These are phyloP conservation scores for Amyloporia xantha DNA, from an alignment of 768 basidiomycete genomes.

Conservation along the genomic window DNA sequence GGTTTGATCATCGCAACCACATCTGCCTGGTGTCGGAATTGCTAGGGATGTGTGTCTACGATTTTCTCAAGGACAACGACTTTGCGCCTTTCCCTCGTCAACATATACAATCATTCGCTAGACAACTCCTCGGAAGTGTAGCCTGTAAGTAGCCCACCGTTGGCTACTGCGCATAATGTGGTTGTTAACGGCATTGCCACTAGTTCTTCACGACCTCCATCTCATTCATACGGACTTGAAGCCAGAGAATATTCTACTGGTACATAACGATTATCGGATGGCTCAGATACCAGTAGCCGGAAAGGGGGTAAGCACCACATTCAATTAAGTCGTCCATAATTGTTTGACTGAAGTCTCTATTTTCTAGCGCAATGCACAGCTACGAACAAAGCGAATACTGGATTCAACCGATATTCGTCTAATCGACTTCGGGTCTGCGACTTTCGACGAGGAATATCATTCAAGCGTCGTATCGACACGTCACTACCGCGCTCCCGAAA, in stretches of 20 bases:
- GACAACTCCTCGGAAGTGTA: slow-evolving; percentile 86
- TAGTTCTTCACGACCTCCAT: slow-evolving; percentile 86
- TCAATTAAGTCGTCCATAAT: background rate
- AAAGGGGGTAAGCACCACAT: slow-evolving; percentile 41
- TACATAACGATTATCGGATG: slow-evolving; percentile 70
- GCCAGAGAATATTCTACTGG: slow-evolving; percentile 96
- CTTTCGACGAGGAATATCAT: slow-evolving; percentile 97
- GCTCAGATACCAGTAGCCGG: slow-evolving; percentile 54
- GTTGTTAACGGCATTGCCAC: slow-evolving; percentile 12
- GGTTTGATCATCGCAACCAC: slow-evolving; percentile 97
- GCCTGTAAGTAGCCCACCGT: slow-evolving; percentile 60
- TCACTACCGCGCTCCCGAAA: slow-evolving; percentile 98
- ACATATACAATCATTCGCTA: slow-evolving; percentile 95
- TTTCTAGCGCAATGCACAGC: slow-evolving; percentile 53
- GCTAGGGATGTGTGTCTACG: slow-evolving; percentile 95
- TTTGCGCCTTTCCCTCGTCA: slow-evolving; percentile 94
- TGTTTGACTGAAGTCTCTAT: slow-evolving; percentile 3
- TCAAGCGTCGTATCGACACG: slow-evolving; percentile 96
- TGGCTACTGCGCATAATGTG: slow-evolving; percentile 4
- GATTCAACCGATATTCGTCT: slow-evolving; percentile 87
- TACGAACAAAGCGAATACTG: slow-evolving; percentile 72
- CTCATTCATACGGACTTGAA: slow-evolving; percentile 98
- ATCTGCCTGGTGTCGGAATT: slow-evolving; percentile 96
- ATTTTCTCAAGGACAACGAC: slow-evolving; percentile 96
- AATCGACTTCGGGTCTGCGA: slow-evolving; percentile 98